Evolutionary conservation across 495 filamentous ascomycete genomes (phyloP).

Genomic region (Trichoderma reesei): DNA sequence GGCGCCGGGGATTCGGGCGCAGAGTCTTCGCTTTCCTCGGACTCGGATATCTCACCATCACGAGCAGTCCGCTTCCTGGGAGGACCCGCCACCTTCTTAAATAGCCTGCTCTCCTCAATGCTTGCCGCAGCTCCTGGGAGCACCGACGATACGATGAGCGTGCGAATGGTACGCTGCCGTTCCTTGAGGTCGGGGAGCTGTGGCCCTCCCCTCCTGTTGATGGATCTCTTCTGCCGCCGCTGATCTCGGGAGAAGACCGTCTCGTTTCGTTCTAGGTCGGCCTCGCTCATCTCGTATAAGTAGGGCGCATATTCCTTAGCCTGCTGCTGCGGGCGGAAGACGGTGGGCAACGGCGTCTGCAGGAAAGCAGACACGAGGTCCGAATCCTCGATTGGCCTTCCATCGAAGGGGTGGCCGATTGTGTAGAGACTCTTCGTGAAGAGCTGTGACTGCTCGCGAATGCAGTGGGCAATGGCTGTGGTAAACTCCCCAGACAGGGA

Average conservation of each 20-base stretch:
- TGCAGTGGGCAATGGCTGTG: slow-evolving; percentile 93
- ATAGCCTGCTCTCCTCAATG: slow-evolving; percentile 77
- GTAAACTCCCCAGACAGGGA: slow-evolving; percentile 92
- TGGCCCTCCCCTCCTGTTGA: slow-evolving; percentile 90
- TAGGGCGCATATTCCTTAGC: slow-evolving; percentile 89
- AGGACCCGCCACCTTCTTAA: slow-evolving; percentile 53
- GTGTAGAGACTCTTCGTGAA: slow-evolving; percentile 92
- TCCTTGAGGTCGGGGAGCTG: slow-evolving; percentile 93
- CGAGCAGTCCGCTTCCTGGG: slow-evolving; percentile 46
- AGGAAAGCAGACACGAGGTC: slow-evolving; percentile 80
- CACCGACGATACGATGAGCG: slow-evolving; percentile 79
- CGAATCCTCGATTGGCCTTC: slow-evolving; percentile 81
- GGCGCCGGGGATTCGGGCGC: slow-evolving; percentile 78
- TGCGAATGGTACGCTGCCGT: slow-evolving; percentile 81
- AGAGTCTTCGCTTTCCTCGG: slow-evolving; percentile 80
- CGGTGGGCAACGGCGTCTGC: slow-evolving; percentile 67
- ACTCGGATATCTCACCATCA: slow-evolving; percentile 74
- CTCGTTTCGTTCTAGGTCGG: slow-evolving; percentile 82
- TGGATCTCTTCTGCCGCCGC: slow-evolving; percentile 84
- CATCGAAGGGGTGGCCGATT: slow-evolving; percentile 88
- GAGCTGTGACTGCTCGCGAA: slow-evolving; percentile 87
- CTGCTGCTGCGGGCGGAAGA: slow-evolving; percentile 81
- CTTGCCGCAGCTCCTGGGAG: slow-evolving; percentile 73
- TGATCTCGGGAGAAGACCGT: slow-evolving; percentile 88
- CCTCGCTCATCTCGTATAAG: slow-evolving; percentile 86